A percentile compares a stretch with the other conserved stretches of the same genome.
phyloP scores from a whole-genome alignment of 257 asterid species.

The Gardenia jasminoides region DNA sequence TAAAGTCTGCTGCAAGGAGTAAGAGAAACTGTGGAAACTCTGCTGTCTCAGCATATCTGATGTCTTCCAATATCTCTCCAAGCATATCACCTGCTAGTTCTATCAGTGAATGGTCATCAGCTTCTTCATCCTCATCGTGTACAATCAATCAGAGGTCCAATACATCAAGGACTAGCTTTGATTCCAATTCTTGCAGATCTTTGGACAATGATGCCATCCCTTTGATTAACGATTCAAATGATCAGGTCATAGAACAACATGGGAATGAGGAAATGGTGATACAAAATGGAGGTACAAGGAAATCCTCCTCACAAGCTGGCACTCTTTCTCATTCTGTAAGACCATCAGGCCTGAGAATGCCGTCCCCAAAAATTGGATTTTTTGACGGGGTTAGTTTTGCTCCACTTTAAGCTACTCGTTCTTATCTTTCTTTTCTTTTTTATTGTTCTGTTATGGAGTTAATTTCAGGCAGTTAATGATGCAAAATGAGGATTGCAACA shows the following conservation, averaged over 20 bases:
- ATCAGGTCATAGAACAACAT: conserved; percentile 37
- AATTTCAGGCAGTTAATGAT: background rate
- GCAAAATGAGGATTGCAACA: background rate
- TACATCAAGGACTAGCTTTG: conserved; percentile 64
- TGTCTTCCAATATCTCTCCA: conserved; percentile 57
- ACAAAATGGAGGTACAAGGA: conserved; percentile 34
- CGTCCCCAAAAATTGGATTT: conserved; percentile 89
- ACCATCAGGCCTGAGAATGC: conserved; percentile 90
- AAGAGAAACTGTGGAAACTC: conserved; percentile 43
- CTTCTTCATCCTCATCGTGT: conserved; percentile 73
- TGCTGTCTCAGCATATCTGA: conserved; percentile 45
- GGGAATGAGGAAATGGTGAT: conserved; percentile 33
- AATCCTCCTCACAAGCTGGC: conserved; percentile 37
- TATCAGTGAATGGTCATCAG: conserved; percentile 92
- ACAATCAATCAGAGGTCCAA: conserved; percentile 42
- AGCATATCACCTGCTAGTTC: conserved; percentile 90
- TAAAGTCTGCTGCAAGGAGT: conserved; percentile 45
- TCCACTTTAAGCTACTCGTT: conserved; percentile 6
- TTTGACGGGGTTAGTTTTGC: conserved; percentile 87
- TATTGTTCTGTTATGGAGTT: background rate
- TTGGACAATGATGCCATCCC: conserved; percentile 35
- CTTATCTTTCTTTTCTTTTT: background rate
- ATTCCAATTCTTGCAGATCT: conserved; percentile 54
- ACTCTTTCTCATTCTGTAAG: conserved; percentile 38
- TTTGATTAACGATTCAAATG: conserved; percentile 26